Percentiles rank a stretch among this genome's conserved stretches.
These are phyloP conservation scores for Osmanthus fragrans DNA, from an alignment of 257 asterid genomes.

Conservation along the genomic window DNA sequence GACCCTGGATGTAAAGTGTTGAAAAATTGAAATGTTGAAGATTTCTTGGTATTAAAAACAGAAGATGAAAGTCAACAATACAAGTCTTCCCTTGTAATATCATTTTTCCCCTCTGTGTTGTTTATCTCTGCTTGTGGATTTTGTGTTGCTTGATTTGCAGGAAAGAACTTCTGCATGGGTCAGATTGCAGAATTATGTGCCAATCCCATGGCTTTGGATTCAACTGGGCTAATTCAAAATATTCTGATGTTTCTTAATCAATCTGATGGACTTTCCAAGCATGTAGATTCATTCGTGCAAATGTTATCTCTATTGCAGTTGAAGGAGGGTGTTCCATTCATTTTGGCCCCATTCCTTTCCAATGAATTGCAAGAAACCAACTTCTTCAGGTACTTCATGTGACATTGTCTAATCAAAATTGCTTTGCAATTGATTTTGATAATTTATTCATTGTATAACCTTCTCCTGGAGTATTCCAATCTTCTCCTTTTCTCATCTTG, in stretches of 20 bases:
- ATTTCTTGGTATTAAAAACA: not conserved
- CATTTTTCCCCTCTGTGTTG: not conserved
- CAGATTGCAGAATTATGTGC: conserved; percentile 71
- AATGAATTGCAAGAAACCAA: conserved; percentile 64
- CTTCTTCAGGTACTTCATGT: conserved; percentile 61
- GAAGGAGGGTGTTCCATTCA: conserved; percentile 65
- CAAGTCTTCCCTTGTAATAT: conserved; percentile 1
- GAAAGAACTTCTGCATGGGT: conserved; percentile 80
- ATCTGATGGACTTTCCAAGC: conserved; percentile 83
- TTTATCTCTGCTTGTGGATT: conserved; percentile 17
- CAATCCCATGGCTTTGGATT: conserved; percentile 51
- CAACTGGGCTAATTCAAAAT: conserved; percentile 64
- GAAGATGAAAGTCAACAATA: not conserved
- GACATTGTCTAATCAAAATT: conserved; percentile 3
- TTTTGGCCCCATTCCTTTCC: conserved; percentile 69
- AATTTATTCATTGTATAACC: not conserved
- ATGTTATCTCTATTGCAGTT: conserved; percentile 71
- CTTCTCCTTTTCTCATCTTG: conserved; percentile 19
- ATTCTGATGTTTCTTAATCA: conserved; percentile 73
- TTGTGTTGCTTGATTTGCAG: conserved; percentile 48
- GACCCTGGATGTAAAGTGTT: not conserved
- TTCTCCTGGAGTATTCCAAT: not conserved
- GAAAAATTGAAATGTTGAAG: conserved; percentile 15
- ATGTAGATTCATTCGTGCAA: conserved; percentile 83
- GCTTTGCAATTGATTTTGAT: not conserved